Base-by-base conservation (phyloP, 23 red algal genomes). In the Gracilaria domingensis region DNA sequence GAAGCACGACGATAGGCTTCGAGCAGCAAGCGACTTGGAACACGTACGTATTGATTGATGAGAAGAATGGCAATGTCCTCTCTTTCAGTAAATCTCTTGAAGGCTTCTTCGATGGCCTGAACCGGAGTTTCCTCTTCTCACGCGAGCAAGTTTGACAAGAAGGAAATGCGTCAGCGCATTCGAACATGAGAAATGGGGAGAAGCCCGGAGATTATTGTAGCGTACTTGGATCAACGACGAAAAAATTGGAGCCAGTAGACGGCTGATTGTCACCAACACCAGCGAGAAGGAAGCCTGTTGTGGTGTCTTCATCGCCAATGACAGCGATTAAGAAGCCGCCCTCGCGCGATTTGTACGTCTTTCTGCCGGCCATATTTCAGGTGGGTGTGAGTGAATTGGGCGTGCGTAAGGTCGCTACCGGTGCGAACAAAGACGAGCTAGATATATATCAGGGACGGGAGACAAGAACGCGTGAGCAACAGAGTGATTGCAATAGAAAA, bases 221-320 rank as follows among this genome's bases (percentile, higher is more conserved):
- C 95, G 69, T 90, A 97, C 95, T 98, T 33, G 84, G 86, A 81
- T 93, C 88, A 54, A 99, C 97, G 60, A 96, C 94, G 39, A 99
- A 94, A 82, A 86, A 99, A 80, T 95, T 99, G 89, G 93, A 51
- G 36, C 95, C 79, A 40, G 79, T 70, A 12, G 76, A 44, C 8
- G 69, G 51, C 57, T 90, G 85, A 49, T 85, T 87, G 24, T 99
- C 83, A 23, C 97, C 97, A 21, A 99, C 70, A 53, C 97, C 97
- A 36, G 97, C 92, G 56, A 99, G 67, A 29, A 99, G 86, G 47
- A 99, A 99, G 40, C 97, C 97, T n/a, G 94, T 95, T 18, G 95
- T 90, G 5, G 97, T 99, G 78, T 99, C 97, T 65, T 96, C 96
- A 47, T 98, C 96, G 55, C 96, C 96, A 30, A 98, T 98, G 12